These are phyloP conservation scores for Linderniella brevidens DNA, from an alignment of 257 asterid species.

Conservation along the genomic window DNA sequence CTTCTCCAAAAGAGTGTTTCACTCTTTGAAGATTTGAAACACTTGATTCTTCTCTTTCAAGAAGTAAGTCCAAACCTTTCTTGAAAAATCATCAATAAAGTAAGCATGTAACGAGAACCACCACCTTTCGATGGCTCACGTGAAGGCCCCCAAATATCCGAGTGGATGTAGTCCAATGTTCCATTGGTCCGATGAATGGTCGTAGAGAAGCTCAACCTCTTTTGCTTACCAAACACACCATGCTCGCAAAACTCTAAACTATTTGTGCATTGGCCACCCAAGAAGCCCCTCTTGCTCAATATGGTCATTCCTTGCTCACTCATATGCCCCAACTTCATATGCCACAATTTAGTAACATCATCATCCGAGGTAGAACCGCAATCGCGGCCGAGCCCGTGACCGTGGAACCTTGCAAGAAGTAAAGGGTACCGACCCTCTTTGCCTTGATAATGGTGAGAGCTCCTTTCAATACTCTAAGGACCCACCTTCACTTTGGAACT, in stretches of 20 bases:
- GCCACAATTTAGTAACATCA: background rate
- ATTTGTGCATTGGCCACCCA: background rate
- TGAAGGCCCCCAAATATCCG: background rate
- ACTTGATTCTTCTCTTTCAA: background rate
- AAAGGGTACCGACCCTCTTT: background rate
- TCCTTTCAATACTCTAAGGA: background rate
- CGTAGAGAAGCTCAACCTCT: background rate
- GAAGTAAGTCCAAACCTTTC: background rate
- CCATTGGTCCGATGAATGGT: background rate
- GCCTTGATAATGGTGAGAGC: background rate
- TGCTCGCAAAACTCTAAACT: background rate
- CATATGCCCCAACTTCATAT: slow-evolving; percentile 2
- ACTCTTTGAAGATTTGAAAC: background rate
- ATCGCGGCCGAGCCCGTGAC: background rate
- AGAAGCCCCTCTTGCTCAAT: background rate
- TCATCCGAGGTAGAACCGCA: background rate
- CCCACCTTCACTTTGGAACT: background rate
- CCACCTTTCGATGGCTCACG: background rate
- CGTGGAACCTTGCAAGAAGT: background rate
- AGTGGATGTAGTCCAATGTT: background rate
- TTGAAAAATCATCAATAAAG: background rate
- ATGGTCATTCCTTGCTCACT: background rate
- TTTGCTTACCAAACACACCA: background rate
- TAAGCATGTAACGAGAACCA: background rate
- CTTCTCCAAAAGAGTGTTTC: background rate